Conservation (phyloP, 2,329 filamentous ascomycete species). For the Lithohypha guttulata region DNA sequence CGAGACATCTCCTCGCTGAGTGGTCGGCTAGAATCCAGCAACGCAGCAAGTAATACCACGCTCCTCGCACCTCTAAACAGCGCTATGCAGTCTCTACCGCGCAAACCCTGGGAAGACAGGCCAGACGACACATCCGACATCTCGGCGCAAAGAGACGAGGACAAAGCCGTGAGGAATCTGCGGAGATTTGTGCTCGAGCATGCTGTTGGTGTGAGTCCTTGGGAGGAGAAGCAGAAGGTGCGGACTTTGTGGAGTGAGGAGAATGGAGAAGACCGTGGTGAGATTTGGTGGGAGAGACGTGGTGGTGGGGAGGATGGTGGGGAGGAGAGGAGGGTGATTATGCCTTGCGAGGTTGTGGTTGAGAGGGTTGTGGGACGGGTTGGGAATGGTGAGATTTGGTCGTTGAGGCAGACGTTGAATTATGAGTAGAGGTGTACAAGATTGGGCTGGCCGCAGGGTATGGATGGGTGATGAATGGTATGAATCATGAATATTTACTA, state of each 20-base stretch:
- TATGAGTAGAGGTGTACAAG: constrained; percentile 31
- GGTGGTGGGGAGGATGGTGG: constrained; percentile 43
- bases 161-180: constrained; percentile 67
- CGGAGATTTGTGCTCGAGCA: constrained; percentile 76
- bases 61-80: constrained; percentile 80
- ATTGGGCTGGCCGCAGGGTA: no score
- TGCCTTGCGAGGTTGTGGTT: constrained; percentile 69
- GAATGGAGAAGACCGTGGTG: constrained; percentile 38
- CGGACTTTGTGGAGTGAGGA: constrained; percentile 42
- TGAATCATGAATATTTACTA: no score
- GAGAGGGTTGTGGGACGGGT: constrained; percentile 63
- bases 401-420: constrained; percentile 52
- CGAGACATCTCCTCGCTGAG: constrained; percentile 63
- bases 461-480: no score
- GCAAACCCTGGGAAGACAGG: constrained; percentile 68
- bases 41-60: constrained; percentile 59
- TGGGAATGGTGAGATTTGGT: constrained; percentile 82
- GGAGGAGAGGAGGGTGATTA: constrained; percentile 49
- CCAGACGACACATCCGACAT: constrained; percentile 15
- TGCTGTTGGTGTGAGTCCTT: constrained; percentile 63
- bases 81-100: constrained; percentile 63
- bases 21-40: constrained; percentile 49
- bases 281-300: constrained; percentile 72
- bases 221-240: constrained; percentile 56
- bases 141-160: constrained; percentile 52